These are phyloP conservation scores for Ilyonectria robusta DNA, from an alignment of 2,329 filamentous ascomycete species.

Conservation along the genomic window DNA sequence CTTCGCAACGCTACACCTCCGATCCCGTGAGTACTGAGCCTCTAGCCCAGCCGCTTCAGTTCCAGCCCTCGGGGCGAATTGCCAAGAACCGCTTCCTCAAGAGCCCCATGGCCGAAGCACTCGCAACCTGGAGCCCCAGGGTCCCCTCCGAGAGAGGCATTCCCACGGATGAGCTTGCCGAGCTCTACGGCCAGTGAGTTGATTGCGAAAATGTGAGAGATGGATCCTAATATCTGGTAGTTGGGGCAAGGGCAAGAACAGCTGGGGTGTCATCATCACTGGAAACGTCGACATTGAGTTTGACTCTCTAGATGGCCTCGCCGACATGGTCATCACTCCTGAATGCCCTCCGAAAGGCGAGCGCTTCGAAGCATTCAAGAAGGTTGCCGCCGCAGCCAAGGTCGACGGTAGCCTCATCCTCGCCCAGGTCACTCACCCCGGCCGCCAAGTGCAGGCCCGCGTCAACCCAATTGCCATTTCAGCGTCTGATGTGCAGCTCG, in stretches of 20 bases:
- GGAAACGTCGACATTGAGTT: conserved; percentile 77
- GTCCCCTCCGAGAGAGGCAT: conserved; percentile 64
- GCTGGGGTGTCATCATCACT: conserved; percentile 69
- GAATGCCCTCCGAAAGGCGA: conserved; percentile 66
- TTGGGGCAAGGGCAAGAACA: conserved; percentile 65
- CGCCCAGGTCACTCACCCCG: conserved; percentile 66
- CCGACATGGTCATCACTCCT: conserved; percentile 71
- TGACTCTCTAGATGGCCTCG: conserved; percentile 67
- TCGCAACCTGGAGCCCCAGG: conserved; percentile 72
- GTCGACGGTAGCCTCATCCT: conserved; percentile 72
- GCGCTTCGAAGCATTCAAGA: conserved; percentile 74
- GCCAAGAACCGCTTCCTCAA: conserved; percentile 78
- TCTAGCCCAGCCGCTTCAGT: conserved; percentile 61
- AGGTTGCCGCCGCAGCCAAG: conserved; percentile 69
- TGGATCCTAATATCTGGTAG: conserved; percentile 26
- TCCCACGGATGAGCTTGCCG: conserved; percentile 58
- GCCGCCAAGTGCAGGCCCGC: conserved; percentile 60
- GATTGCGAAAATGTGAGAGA: too few species aligned
- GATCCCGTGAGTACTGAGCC: conserved; percentile 35
- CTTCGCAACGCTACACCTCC: conserved; percentile 38
- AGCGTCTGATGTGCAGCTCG: conserved; percentile 57
- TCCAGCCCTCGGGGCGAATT: conserved; percentile 60
- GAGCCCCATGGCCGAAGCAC: conserved; percentile 75
- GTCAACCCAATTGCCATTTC: conserved; percentile 58
- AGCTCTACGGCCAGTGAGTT: conserved; percentile 71